A percentile compares a stretch with the other conserved stretches of the same genome.
Evolutionary conservation across 2,329 filamentous ascomycete genomes (phyloP).

Genomic region (Dactylellina leptospora): DNA sequence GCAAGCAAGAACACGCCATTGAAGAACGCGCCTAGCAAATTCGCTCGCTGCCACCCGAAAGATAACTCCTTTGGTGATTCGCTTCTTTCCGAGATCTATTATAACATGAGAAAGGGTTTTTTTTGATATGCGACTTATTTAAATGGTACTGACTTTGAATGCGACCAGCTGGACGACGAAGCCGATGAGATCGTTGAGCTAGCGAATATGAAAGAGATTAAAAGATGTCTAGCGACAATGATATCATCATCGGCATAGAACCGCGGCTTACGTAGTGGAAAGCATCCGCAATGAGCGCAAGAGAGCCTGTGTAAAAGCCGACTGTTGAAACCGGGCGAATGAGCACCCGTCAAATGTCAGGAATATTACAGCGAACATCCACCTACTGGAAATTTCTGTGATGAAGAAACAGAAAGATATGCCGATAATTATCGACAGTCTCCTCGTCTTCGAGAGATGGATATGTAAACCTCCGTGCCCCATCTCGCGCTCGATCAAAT

Average conservation of each 20-base stretch:
- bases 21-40: constrained; percentile 80
- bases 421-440: constrained; percentile 61
- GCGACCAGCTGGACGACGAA: constrained; percentile 74
- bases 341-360: neutral
- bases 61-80: constrained; percentile 69
- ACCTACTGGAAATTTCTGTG: constrained; percentile 62
- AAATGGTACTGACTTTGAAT: constrained; percentile 64
- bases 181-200: constrained; percentile 76
- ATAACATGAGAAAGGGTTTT: constrained; percentile 33
- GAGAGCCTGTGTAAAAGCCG: constrained; percentile 74
- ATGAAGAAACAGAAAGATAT: constrained; percentile 64
- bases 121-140: constrained; percentile 10
- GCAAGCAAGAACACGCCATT: constrained; percentile 79
- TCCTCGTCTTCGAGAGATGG: constrained; percentile 45
- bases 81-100: constrained; percentile 68
- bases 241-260: too few relatives aligned
- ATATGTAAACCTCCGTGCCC: too few relatives aligned
- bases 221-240: too few relatives aligned
- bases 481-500: too few relatives aligned
- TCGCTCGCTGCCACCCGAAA: constrained; percentile 79
- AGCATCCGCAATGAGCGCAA: constrained; percentile 78
- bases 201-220: constrained; percentile 1
- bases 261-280: constrained; percentile 75
- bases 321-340: constrained; percentile 60
- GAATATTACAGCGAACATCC: neutral